Base-by-base conservation (phyloP, 176 grass and related monocot species). In the Poa annua region DNA sequence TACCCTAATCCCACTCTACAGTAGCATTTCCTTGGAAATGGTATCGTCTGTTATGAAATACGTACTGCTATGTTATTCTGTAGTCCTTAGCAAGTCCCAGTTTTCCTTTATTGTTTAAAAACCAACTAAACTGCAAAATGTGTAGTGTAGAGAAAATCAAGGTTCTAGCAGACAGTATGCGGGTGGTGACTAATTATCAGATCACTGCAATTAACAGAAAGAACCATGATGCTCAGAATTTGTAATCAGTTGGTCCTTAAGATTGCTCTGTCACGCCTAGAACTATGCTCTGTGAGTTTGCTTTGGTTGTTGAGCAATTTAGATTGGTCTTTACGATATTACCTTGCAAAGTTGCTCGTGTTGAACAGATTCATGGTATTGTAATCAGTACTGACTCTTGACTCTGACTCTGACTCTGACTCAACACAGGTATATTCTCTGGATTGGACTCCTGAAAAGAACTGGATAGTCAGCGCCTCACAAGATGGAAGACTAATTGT, bases 391-490 rank as follows among this genome's bases (percentile, higher is more conserved):
- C 66, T 75, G 77, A 76, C 51, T 45, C 71, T 66, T 75, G 63
- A 80, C 62, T 83, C 71, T 29, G 61, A 76, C 47, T 65, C 50
- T 75, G 63, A 80, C 62, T 83, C 71, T 29, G 61, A 76, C 47
- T 65, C 50, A 61, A 80, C 21, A 19, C 85, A 99, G 96, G 96
- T 99, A 49, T 99, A 99, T 93, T 94, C 96, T 81, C 76, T 99
- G 80, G 96, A 99, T 88, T 99, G 96, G 96, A 92, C 96, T 41
- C 87, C 91, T 85, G 93, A 99, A 86, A 99, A 89, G 89, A 99
- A 99, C 84, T 88, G 93, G 87, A 96, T 99, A 85, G 96, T 99
- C 73, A 99, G 96, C 8, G 93, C 93, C 53, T 95, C 96, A 17
- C 91, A 92, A 77, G 96, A 96, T 85, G 96, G 96, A 72, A 89